phyloP scores from a whole-genome alignment of 2,329 filamentous ascomycete genomes.

The Pseudogymnoascus sp. region DNA sequence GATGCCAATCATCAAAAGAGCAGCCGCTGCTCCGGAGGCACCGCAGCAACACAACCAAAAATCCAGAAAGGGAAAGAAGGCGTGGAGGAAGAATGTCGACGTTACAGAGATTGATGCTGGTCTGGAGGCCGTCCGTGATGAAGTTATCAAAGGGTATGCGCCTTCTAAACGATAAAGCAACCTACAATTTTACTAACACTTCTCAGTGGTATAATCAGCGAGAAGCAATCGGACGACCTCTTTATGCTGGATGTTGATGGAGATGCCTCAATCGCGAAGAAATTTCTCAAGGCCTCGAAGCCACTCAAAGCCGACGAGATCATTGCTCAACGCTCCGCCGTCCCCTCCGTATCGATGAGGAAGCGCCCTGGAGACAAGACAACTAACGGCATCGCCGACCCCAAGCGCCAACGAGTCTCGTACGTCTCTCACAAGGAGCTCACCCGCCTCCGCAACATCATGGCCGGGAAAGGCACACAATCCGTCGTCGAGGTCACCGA shows the following conservation, averaged over 20 bases:
- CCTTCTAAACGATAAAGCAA: background rate
- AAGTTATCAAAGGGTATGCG: constrained; percentile 77
- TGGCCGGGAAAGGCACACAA: constrained; percentile 51
- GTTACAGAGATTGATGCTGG: constrained; percentile 77
- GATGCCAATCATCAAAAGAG: constrained; percentile 28
- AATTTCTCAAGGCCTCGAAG: constrained; percentile 63
- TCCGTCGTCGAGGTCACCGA: constrained; percentile 44
- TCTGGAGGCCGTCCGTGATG: constrained; percentile 73
- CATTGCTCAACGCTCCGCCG: constrained; percentile 70
- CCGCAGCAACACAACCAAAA: constrained; percentile 79
- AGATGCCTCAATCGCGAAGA: constrained; percentile 56
- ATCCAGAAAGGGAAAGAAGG: constrained; percentile 95
- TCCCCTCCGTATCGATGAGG: constrained; percentile 68
- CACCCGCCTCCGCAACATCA: constrained; percentile 66
- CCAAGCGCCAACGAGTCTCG: constrained; percentile 68
- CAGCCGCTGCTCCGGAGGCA: constrained; percentile 44
- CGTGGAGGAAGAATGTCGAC: constrained; percentile 98
- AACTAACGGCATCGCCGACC: constrained; percentile 61
- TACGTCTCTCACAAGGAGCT: constrained; percentile 84
- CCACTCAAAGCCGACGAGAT: constrained; percentile 87
- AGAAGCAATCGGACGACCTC: constrained; percentile 74
- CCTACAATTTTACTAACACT: constrained; percentile 13
- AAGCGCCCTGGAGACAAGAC: constrained; percentile 64
- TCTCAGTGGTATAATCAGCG: constrained; percentile 70
- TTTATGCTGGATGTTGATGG: constrained; percentile 76